Evolutionary conservation across 768 basidiomycete genomes (phyloP), one percentile per base, ranked within the genome.

Genomic region (Dioszegia crocea): DNA sequence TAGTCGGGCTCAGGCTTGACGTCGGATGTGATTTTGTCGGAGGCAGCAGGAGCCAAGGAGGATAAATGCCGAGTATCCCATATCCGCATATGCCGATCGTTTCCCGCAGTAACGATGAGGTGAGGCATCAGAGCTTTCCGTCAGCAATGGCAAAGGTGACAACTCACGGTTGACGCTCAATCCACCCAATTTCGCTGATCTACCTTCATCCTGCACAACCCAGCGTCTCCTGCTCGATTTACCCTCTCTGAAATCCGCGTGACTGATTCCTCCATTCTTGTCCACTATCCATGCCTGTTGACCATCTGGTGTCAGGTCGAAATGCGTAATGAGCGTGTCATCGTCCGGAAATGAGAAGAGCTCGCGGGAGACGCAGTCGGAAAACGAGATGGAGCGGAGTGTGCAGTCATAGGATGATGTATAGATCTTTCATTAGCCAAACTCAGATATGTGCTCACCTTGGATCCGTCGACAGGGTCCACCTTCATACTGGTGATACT

Each of bases 401-500:
- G 80, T 76, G 40, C 73, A 75, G 62, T 81, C 80, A 68, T 81
- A 80, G 0, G 76, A 75, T 0, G 75, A 65, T 0, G 79, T 68
- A 62, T 71, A 78, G 16, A 80, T 64, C 74, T 79, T 44, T 14
- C n/a, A 16, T 11, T 6, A 21, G 29, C n/a, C 38, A 40, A 16
- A n/a, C n/a, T 30, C n/a, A n/a, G n/a, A n/a, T n/a, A 19, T 11
- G 21, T 29, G 65, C 78, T 62, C 46, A 79, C 78, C 11, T 70
- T 70, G 16, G 68, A 63, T 0, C 73, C 66, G 10, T 76, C 62
- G 2, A 64, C 62, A 1, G 79, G 78, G 59, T 76, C 74, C 21
- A 80, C 66, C 59, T 75, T 77, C 56, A 79, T 67, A n/a, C 65
- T 69, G 12, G 75, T 71, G 24, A 80, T 74, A 8, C 68, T 61